Base-by-base conservation (phyloP, 495 filamentous ascomycete genomes). In the Amorphotheca resinae region DNA sequence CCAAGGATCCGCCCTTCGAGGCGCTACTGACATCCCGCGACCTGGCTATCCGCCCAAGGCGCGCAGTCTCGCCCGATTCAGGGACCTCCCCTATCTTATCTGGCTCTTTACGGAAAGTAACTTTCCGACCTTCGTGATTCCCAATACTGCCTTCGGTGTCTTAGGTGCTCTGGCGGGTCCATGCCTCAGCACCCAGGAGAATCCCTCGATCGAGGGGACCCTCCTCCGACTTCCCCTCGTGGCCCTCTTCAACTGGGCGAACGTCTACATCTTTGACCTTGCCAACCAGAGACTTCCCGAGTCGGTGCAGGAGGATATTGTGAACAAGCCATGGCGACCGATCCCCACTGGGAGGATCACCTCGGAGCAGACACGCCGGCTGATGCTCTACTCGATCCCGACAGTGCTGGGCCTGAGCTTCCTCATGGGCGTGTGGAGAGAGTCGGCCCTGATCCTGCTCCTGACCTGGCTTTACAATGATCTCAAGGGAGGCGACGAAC, bases 311-410 rank as follows among this genome's bases (percentile, higher is more conserved):
- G 74, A 77, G 52, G 73, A 77, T 44, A 9, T 28, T 0, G 46
- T 72, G 49, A 80, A 80, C 59, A 80, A 79, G 54, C 68, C 69
- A 2, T 78, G 73, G 70, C 63, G 75, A 1, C 68, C 70, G 0
- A 57, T 80, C 2, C 72, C 70, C 0, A 49, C 54, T 0, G 53
- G 59, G 1, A 58, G 60, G 8, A 51, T 77, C 9, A 64, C 60
- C 7, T 30, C 50, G 0, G 50, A 49, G 0, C 55, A 69, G 25
- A 59, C 69, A 3, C 56, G 60, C 21, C 45, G 49, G 2, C 30
- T 61, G 1, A 30, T 76, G 20, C 50, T 73, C 0, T 23, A 46
- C 3, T 18, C 49, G 5, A 57, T 71, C 30, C 63, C 69, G 0
- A 4, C 61, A 9, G 56, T 53, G 14, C 40, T 68, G 22, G 34